Evolutionary conservation across 176 grass and related monocot species (phyloP).

Genomic region (Triticum aestivum): IWGSC_CS_RefSeq_v2.1 NC_057794.1:536773841-536774340

Average conservation of each 20-base stretch:
- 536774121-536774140: not conserved
- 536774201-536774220: not conserved
- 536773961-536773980: too few species aligned
- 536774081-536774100: not conserved
- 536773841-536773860: too few species aligned
- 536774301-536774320: not conserved
- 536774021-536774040: too few species aligned
- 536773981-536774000: too few species aligned
- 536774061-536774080: not conserved
- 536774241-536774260: not conserved
- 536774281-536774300: not conserved
- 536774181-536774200: not conserved
- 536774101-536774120: not conserved
- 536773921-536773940: too few species aligned
- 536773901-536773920: too few species aligned
- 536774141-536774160: not conserved
- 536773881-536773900: too few species aligned
- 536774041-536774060: not conserved
- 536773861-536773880: too few species aligned
- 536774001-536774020: too few species aligned
- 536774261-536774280: not conserved
- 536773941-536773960: too few species aligned
- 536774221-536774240: not conserved
- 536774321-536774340: not conserved
- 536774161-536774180: not conserved